phyloP scores from a whole-genome alignment of 2,329 filamentous ascomycete genomes.

The Fusarium floridanum region DNA sequence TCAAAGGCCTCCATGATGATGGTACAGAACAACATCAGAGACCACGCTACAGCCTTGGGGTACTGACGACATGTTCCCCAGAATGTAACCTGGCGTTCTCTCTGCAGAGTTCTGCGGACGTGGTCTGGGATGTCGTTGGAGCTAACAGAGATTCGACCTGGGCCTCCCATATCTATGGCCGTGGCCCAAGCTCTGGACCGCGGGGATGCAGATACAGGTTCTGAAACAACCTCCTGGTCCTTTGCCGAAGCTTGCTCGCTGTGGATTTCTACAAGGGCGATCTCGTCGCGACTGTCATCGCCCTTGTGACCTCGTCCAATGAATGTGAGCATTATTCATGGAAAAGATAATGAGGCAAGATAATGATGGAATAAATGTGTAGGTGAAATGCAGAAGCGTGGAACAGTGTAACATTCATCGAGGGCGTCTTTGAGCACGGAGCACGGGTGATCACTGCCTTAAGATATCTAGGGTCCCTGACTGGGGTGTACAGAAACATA shows the following conservation, averaged over 20 bases:
- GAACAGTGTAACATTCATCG: background rate
- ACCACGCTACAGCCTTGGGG: constrained; percentile 44
- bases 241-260: background rate
- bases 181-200: background rate
- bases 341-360: background rate
- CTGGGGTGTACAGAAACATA: background rate
- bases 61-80: constrained; percentile 37
- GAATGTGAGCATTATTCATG: constrained; percentile 8
- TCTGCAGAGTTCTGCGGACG: constrained; percentile 1
- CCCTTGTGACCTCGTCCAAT: constrained; percentile 1
- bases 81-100: constrained; percentile 22
- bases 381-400: background rate
- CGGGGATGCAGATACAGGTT: background rate
- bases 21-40: constrained; percentile 41
- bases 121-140: constrained; percentile 4
- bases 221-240: background rate
- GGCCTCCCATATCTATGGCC: background rate
- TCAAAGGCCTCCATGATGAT: constrained; percentile 46
- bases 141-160: constrained; percentile 6
- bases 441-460: constrained; percentile 6
- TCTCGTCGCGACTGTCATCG: constrained; percentile 10
- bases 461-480: constrained; percentile 3
- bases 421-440: background rate
- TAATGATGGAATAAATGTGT: background rate
- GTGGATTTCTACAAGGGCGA: constrained; percentile 9